These are phyloP conservation scores for Litchi chinensis DNA, from an alignment of 345 rosid species.

Conservation along the genomic window DNA sequence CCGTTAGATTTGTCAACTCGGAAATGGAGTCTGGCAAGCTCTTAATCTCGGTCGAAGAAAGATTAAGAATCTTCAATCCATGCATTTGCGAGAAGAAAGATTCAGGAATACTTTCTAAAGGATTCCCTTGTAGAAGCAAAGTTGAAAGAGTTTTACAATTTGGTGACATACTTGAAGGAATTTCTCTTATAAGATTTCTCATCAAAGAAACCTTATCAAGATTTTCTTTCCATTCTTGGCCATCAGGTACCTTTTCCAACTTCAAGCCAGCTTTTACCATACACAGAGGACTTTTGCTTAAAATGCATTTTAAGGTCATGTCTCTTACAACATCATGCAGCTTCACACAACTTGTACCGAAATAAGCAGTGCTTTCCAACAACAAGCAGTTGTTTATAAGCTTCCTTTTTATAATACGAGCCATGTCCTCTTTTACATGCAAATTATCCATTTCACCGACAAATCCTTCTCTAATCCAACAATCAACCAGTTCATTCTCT, in stretches of 20 bases:
- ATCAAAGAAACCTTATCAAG: constrained; percentile 23
- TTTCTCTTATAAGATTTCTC: background rate
- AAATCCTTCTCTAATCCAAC: constrained; percentile 21
- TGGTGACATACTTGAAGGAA: constrained; percentile 1
- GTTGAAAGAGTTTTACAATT: constrained; percentile 21
- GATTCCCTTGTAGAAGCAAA: constrained; percentile 15
- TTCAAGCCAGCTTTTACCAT: constrained; percentile 7
- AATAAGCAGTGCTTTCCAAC: background rate
- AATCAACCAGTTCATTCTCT: constrained; percentile 9
- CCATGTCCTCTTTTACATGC: background rate
- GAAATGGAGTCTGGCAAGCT: constrained; percentile 15
- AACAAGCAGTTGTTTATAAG: constrained; percentile 21
- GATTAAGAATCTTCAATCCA: constrained; percentile 23
- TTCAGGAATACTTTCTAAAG: background rate
- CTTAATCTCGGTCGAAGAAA: background rate
- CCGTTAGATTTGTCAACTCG: background rate
- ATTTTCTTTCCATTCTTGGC: constrained; percentile 12
- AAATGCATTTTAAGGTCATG: constrained; percentile 24
- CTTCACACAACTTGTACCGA: background rate
- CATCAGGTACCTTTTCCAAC: constrained; percentile 6
- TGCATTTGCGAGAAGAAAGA: constrained; percentile 15
- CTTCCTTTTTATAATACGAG: background rate
- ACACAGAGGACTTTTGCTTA: background rate
- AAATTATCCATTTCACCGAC: background rate
- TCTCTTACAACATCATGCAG: constrained; percentile 35